Base-by-base conservation (phyloP, 345 rosid species). In the Ceriops decandra region DNA sequence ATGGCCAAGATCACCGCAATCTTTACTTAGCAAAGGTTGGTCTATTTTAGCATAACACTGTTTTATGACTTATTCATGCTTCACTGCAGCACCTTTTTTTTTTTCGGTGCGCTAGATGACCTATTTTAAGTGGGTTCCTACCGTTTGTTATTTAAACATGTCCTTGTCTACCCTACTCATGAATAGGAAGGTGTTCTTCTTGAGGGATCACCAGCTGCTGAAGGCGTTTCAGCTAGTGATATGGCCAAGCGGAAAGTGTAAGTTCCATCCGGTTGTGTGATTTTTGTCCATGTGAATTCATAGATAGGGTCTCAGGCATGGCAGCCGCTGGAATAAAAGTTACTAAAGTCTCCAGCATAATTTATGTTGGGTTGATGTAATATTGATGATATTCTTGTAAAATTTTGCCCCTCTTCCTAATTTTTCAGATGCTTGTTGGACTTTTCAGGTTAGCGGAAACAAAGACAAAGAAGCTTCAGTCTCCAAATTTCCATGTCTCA, bases 401-500 rank as follows among this genome's bases (percentile, higher is more conserved):
- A 59, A 46, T 62, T 73, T 71, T 22, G 47, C 22, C n/a, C 20
- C 35, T 63, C 30, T 68, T 53, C 9, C 11, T 20, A 17, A 31
- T 51, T 26, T 52, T 49, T 68, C 11, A 49, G 19, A 70, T 64
- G 42, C 66, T 61, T 46, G 60, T 67, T 59, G 33, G 11, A 51
- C 52, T 17, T 53, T 81, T 72, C 90, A 95, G 99, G 77, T 76
- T 95, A 79, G 87, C 90, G 46, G 92, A 87, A 84, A 87, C 82
- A 77, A 95, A 89, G 88, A 84, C 68, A 83, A 83, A 82, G 24
- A 95, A 87, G 84, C 99, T 95, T 71, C 84, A 78, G 70, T 95
- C 99, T 70, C 99, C 93, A 7, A 95, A 95, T 74, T 91, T 90
- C 67, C 99, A 90, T 74, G 95, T 91, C 46, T 88, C 97, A 53